Evolutionary conservation across 2,329 filamentous ascomycete genomes (phyloP).

Genomic region (Dactylellina leptospora): DNA sequence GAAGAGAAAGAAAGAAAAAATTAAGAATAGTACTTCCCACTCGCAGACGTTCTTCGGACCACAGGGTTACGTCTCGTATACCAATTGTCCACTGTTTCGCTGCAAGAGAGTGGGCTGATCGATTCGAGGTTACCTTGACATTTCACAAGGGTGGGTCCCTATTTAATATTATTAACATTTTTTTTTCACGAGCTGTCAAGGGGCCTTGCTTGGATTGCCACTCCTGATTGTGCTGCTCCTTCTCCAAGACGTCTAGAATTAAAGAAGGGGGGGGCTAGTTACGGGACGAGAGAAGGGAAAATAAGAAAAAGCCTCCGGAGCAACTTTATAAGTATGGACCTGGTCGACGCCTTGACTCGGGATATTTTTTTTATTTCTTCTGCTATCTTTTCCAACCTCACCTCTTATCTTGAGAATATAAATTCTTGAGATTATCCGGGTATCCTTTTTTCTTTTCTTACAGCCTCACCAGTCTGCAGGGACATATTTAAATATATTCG

Average conservation of each 20-base stretch:
- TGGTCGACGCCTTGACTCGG: not conserved
- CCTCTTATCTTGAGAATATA: not conserved
- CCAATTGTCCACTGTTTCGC: no score
- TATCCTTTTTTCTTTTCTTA: no score
- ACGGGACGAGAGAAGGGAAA: not conserved
- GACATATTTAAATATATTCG: not conserved
- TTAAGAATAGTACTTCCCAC: no score
- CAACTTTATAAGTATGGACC: not conserved
- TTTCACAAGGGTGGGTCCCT: not conserved
- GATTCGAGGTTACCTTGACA: conserved; percentile 1
- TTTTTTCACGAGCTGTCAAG: conserved; percentile 10
- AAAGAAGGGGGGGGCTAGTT: no score
- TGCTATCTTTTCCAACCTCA: not conserved
- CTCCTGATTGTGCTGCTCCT: no score
- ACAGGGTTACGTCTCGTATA: no score
- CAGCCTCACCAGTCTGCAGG: no score
- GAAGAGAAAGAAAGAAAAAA: no score
- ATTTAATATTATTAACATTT: no score
- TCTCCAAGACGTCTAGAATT: no score
- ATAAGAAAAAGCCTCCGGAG: conserved; percentile 5
- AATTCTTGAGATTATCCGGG: no score
- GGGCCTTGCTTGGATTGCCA: not conserved
- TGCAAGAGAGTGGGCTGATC: not conserved
- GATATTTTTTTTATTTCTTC: not conserved
- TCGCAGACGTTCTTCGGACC: no score